These are phyloP conservation scores for Mycena albidolilacea DNA, from an alignment of 768 basidiomycete species.

Conservation along the genomic window DNA sequence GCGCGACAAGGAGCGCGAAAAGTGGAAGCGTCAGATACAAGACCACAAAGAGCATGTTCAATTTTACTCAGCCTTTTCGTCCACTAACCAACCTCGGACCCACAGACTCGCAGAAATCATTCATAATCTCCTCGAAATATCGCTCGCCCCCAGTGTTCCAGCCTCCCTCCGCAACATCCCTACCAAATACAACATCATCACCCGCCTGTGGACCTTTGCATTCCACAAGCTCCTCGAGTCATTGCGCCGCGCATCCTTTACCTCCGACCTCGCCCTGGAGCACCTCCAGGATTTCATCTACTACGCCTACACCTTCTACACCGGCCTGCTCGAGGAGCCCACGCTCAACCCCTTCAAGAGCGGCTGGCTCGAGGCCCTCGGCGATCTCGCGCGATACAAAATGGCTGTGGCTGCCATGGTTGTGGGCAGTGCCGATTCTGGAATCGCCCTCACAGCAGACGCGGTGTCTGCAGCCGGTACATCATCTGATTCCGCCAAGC, in stretches of 20 bases:
- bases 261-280: constrained; percentile 81
- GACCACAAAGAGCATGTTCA: constrained; percentile 87
- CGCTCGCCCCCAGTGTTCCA: constrained; percentile 89
- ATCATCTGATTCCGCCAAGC: constrained; percentile 40
- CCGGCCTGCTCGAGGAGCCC: constrained; percentile 88
- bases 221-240: constrained; percentile 94
- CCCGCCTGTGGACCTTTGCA: constrained; percentile 91
- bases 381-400: constrained; percentile 94
- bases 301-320: constrained; percentile 96
- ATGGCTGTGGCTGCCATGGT: constrained; percentile 96
- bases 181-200: constrained; percentile 95
- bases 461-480: constrained; percentile 66
- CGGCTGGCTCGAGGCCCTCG: constrained; percentile 96
- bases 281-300: constrained; percentile 96
- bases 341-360: constrained; percentile 77
- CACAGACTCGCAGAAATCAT: constrained; percentile 93
- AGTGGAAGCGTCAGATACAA: constrained; percentile 77
- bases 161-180: constrained; percentile 92
- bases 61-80: constrained; percentile 22
- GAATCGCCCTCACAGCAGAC: constrained; percentile 66
- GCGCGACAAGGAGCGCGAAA: constrained; percentile 85
- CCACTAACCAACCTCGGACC: constrained; percentile 29
- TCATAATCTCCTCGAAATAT: constrained; percentile 89
- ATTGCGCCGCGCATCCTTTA: constrained; percentile 87
- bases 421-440: constrained; percentile 61